Evolutionary conservation across 2,329 filamentous ascomycete genomes (phyloP), one percentile per base, ranked within the genome.

Genomic region (Aurifilum marmelostoma): DNA sequence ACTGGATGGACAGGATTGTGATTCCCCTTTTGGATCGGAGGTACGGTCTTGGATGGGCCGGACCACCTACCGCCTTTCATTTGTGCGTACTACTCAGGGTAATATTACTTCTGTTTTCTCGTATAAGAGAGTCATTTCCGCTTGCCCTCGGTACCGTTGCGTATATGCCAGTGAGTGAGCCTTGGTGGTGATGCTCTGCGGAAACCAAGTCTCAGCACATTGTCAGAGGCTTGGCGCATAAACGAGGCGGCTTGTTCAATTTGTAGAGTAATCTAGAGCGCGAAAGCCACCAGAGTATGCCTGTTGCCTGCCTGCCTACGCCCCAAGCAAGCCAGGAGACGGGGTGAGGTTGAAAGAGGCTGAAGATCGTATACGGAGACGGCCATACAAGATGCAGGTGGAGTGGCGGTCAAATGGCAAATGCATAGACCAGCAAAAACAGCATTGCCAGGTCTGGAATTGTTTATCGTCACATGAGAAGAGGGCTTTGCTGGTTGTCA

Each of bases 1-100:
- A 64, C 24, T 63, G 61, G 41, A 50, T 43, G 61, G 50, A 59
- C 21, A 34, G 64, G 58, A 32, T 61, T 24, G 65, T 66, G 65
- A 60, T 66, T 52, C 58, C 39, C 63, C n/a, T 54, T 2, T 65
- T 52, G 47, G 50, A 56, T 43, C 50, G 63, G 50, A 39, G 63
- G 63, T 52, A 65, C 24, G n/a, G 50, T 21, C 63, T 58, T 65
- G 63, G 63, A 12, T 24, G 50, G 50, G 39, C 39, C n/a, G 58
- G 50, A 58, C 50, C 29, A 65, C 50, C 47, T 58, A 65, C 50
- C 32, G 29, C n/a, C 47, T 50, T 32, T 63, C 16, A 29, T 63
- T 47, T 24, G 41, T 7, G 39, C 41, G 29, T 50, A 29, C 24
- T 39, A 43, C 24, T 54, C 27, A 16, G 9, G 34, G 14, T 58